Conservation (phyloP, 2,329 filamentous ascomycete genomes). For the Exophiala sp. region DNA sequence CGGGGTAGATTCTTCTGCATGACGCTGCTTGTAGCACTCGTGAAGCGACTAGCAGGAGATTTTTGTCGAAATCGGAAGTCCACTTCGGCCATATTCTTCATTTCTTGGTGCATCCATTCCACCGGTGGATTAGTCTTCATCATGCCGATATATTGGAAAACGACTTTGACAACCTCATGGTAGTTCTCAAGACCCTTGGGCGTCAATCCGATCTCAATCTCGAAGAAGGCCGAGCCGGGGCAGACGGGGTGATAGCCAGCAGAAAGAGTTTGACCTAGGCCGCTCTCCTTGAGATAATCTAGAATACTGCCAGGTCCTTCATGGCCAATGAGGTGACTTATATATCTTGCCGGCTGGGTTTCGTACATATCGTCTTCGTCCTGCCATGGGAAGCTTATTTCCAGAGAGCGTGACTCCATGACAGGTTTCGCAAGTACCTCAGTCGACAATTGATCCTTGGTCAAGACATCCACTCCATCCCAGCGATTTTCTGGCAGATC, state of each 20-base stretch:
- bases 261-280: conserved; percentile 80
- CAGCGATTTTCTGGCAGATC: conserved; percentile 66
- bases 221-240: conserved; percentile 76
- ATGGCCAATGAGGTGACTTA: conserved; percentile 85
- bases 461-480: conserved; percentile 58
- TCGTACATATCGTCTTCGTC: conserved; percentile 79
- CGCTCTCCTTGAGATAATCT: conserved; percentile 82
- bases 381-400: conserved; percentile 77
- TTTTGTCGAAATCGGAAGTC: conserved; percentile 96
- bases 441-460: conserved; percentile 59
- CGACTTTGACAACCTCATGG: conserved; percentile 72
- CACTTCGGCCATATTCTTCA: conserved; percentile 84
- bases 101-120: conserved; percentile 91
- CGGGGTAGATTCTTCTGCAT: conserved; percentile 91
- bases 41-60: conserved; percentile 82
- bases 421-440: conserved; percentile 88
- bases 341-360: conserved; percentile 77
- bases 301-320: conserved; percentile 91
- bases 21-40: conserved; percentile 74
- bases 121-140: conserved; percentile 76
- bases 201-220: conserved; percentile 73
- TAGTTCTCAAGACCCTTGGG: conserved; percentile 82
- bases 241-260: conserved; percentile 74
- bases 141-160: conserved; percentile 90
- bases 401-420: conserved; percentile 77